Evolutionary conservation across 306 rosid species (phyloP), one percentile per base, ranked within the genome.

Genomic region (Casuarina glauca): DNA sequence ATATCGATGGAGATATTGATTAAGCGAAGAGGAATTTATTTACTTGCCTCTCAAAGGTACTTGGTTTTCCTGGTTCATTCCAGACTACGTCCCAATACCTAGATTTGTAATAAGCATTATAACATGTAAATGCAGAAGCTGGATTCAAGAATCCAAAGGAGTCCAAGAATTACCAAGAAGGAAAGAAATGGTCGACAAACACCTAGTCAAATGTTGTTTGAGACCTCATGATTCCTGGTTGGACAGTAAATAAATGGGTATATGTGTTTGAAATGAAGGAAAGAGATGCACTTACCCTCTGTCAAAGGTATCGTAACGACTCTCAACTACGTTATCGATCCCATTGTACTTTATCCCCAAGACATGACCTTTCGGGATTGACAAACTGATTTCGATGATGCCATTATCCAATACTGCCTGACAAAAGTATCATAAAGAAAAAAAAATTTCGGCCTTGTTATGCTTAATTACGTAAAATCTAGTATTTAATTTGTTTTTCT

Each of bases 21-120:
- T 19, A 4, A 11, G 36, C 6, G 19, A 39, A 73, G 53, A 16
- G 4, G 20, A 15, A 9, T 48, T 48, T 48, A 10, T 41, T 5
- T 46, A 9, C 3, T 13, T 82, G 90, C 98, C 85, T 90, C 75
- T 87, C 82, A 35, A 72, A 58, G 6, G 0, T 7, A 20, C 15
- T 64, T 0, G 0, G 4, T 3, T 61, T 41, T 45, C 57, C 84
- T 6, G 76, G 87, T 20, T 42, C 48, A 72, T 86, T 90, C 92
- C 98, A 90, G 48, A 79, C 91, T 17, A 86, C 83, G 64, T 94
- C 96, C 62, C 87, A 80, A 76, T 94, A 94, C 82, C 98, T 93
- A 35, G 19, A 46, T 46, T 36, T 11, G 19, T 13, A 55, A 55
- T 53, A 53, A 53, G 58, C 17, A 16, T 55, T 58, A 26, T 52